Evolutionary conservation across 1,284 basidiomycete species (phyloP).

Genomic region (Marasmius oreades): DNA sequence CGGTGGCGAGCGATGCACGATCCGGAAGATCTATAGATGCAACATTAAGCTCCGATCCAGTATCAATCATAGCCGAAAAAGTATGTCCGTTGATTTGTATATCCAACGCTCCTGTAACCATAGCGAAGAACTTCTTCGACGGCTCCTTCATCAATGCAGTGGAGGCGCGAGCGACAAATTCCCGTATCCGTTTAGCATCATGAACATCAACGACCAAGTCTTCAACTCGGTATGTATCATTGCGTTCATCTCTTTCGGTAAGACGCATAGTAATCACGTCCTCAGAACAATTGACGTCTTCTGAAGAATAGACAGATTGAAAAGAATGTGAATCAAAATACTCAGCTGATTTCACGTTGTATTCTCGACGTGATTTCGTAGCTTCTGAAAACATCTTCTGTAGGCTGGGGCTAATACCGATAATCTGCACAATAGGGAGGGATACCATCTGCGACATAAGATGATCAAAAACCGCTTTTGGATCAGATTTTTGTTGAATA

Average conservation of each 20-base stretch:
- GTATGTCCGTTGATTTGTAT: not conserved
- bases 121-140: slow-evolving; percentile 7
- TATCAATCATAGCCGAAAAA: slow-evolving; percentile 19
- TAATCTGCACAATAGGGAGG: not conserved
- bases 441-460: not conserved
- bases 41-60: slow-evolving; percentile 24
- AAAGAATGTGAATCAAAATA: not conserved
- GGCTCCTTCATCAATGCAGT: not conserved
- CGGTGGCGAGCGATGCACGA: slow-evolving; percentile 13
- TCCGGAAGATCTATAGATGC: slow-evolving; percentile 10
- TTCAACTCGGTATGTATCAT: not conserved
- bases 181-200: not conserved
- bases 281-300: not conserved
- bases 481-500: not conserved
- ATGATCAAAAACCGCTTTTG: not conserved
- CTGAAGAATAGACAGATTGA: not conserved
- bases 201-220: not conserved
- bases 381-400: not conserved
- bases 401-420: not conserved
- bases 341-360: not conserved
- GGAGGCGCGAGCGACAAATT: not conserved
- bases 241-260: not conserved
- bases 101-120: slow-evolving; percentile 9
- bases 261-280: not conserved
- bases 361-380: not conserved